phyloP scores from a whole-genome alignment of 192 early-diverging fungal genomes.

The Geranomyces variabilis region DNA sequence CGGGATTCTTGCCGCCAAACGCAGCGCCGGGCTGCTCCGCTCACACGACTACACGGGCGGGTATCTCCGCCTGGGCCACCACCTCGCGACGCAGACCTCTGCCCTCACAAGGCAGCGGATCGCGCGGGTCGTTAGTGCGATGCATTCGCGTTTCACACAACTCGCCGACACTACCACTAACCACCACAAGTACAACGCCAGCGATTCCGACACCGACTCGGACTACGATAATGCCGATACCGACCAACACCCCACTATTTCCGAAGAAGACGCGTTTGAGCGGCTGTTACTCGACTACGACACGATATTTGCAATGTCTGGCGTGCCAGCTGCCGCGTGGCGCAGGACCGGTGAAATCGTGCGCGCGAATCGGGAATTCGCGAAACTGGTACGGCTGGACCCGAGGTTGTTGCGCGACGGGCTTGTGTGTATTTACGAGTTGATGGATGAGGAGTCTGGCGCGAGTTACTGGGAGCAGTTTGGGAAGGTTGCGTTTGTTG shows the following conservation, averaged over 20 bases:
- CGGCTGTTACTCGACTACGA: conserved; percentile 86
- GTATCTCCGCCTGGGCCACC: conserved; percentile 78
- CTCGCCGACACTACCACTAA: conserved; percentile 83
- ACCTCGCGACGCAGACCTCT: conserved; percentile 69
- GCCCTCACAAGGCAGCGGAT: conserved; percentile 63
- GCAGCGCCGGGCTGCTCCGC: conserved; percentile 82
- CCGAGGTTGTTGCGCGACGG: conserved; percentile 75
- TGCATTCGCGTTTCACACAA: conserved; percentile 79
- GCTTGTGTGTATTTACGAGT: conserved; percentile 45
- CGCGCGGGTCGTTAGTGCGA: conserved; percentile 75
- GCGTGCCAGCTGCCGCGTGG: conserved; percentile 89
- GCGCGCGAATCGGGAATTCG: conserved; percentile 91
- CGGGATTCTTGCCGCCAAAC: conserved; percentile 86
- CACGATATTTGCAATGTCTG: conserved; percentile 82
- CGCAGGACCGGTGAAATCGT: conserved; percentile 92
- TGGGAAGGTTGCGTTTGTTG: conserved; percentile 49
- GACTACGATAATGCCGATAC: conserved; percentile 53
- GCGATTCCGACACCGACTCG: conserved; percentile 68
- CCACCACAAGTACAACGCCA: conserved; percentile 60
- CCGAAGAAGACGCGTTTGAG: conserved; percentile 86
- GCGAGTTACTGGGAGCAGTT: conserved; percentile 51
- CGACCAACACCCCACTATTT: conserved; percentile 53
- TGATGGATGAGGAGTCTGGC: conserved; percentile 42
- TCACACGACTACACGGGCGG: conserved; percentile 88
- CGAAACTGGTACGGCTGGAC: conserved; percentile 70